A percentile compares a stretch with the other conserved stretches of the same genome.
Conservation (phyloP, 2,329 filamentous ascomycete genomes). For the Venturia nashicola region DNA sequence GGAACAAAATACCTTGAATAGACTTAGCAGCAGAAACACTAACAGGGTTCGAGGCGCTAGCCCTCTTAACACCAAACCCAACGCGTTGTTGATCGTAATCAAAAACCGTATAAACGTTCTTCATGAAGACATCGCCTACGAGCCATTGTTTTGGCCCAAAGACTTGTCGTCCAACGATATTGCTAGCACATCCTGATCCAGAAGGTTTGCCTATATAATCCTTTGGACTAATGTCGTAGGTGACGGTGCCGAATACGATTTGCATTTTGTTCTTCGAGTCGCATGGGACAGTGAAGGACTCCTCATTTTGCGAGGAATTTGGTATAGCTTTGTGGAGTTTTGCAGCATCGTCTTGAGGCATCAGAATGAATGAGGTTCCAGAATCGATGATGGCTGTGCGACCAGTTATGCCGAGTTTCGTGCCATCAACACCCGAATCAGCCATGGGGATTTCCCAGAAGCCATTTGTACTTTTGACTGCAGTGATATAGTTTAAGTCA, state of each 20-base stretch:
- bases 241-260: slow-evolving; percentile 55
- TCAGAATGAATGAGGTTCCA: slow-evolving; percentile 68
- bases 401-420: slow-evolving; percentile 34
- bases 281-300: slow-evolving; percentile 63
- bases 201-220: slow-evolving; percentile 52
- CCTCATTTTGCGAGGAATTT: slow-evolving; percentile 43
- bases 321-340: slow-evolving; percentile 57
- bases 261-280: slow-evolving; percentile 47
- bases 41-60: background rate
- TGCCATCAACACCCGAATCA: slow-evolving; percentile 50
- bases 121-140: slow-evolving; percentile 75
- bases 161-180: slow-evolving; percentile 60
- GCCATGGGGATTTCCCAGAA: slow-evolving; percentile 66
- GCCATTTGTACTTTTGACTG: slow-evolving; percentile 36
- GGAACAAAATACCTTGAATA: background rate
- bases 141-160: slow-evolving; percentile 56
- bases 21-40: background rate
- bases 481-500: slow-evolving; percentile 52
- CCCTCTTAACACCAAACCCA: slow-evolving; percentile 28
- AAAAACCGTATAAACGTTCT: slow-evolving; percentile 81
- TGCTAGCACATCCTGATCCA: slow-evolving; percentile 43
- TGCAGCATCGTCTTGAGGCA: slow-evolving; percentile 53
- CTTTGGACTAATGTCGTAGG: slow-evolving; percentile 52
- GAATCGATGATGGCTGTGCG: slow-evolving; percentile 68
- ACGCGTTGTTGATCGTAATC: slow-evolving; percentile 58